These are phyloP conservation scores for Amanita exitialis DNA, from an alignment of 768 basidiomycete genomes.

Conservation along the genomic window DNA sequence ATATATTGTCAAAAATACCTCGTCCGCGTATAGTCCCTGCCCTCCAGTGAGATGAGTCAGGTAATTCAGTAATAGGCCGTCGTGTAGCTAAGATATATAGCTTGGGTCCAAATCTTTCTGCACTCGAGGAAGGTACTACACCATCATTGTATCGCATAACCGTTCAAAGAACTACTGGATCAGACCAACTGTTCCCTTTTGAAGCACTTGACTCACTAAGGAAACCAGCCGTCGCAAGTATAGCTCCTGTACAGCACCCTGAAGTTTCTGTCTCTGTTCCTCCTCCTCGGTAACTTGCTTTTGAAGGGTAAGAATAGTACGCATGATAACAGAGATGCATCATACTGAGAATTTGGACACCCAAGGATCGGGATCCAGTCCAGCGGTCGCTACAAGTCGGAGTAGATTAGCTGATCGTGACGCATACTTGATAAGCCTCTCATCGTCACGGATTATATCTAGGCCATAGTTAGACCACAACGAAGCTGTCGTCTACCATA, in stretches of 20 bases:
- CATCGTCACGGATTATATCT: conserved; percentile 1
- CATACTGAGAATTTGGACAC: background rate
- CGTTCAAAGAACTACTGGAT: conserved; percentile 4
- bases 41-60: background rate
- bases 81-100: background rate
- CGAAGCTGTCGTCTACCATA: too few species aligned
- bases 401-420: background rate
- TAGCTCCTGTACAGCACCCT: background rate
- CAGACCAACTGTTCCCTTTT: background rate
- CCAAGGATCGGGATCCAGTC: background rate
- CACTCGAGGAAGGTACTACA: background rate
- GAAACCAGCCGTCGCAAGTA: background rate
- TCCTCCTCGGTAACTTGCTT: background rate
- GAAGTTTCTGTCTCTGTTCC: background rate
- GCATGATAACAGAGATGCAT: background rate
- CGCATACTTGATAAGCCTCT: background rate
- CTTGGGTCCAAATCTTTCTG: background rate
- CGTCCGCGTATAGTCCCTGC: background rate
- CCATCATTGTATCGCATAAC: conserved; percentile 5
- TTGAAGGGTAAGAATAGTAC: background rate
- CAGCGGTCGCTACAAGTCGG: background rate
- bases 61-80: conserved; percentile 1
- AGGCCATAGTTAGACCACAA: background rate
- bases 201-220: background rate
- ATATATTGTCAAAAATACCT: background rate